Percentiles rank a stretch among this genome's conserved stretches.
Evolutionary conservation across 805 yeast species (phyloP).

Genomic region (Ascoidea asiatica): DNA sequence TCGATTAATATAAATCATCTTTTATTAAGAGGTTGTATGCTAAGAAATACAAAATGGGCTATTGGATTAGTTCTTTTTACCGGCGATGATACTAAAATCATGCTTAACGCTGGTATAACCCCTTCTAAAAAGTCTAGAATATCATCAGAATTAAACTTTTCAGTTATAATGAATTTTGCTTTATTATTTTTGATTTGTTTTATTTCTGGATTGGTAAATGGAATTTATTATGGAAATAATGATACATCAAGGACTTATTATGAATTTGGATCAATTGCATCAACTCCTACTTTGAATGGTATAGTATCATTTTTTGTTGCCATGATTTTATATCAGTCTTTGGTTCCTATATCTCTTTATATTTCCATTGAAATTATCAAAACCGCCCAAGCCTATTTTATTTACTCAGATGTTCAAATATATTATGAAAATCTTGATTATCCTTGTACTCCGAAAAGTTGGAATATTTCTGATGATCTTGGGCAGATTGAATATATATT

Average conservation of each 20-base stretch:
- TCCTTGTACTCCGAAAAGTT: conserved; percentile 74
- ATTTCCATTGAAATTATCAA: conserved; percentile 74
- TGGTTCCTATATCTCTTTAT: conserved; percentile 75
- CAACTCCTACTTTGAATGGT: conserved; percentile 55
- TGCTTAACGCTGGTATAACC: conserved; percentile 69
- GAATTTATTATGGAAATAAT: conserved; percentile 38
- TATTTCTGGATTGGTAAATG: conserved; percentile 58
- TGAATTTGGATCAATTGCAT: conserved; percentile 61
- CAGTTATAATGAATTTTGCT: conserved; percentile 54
- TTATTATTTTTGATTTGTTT: conserved; percentile 56
- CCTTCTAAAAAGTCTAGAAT: conserved; percentile 70
- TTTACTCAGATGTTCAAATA: conserved; percentile 61
- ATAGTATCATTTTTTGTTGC: conserved; percentile 64
- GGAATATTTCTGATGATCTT: conserved; percentile 78
- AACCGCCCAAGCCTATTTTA: conserved; percentile 71
- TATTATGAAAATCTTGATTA: conserved; percentile 58
- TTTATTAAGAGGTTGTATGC: conserved; percentile 61
- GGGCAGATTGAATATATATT: conserved; percentile 80
- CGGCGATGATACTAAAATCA: conserved; percentile 69
- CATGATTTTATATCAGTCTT: conserved; percentile 59
- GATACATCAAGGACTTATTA: conserved; percentile 44
- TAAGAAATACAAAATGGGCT: conserved; percentile 76
- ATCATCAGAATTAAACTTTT: conserved; percentile 55
- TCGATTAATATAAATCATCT: conserved; percentile 58
- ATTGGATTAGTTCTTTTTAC: conserved; percentile 67